These are phyloP conservation scores for Apodospora peruviana DNA, from an alignment of 495 filamentous ascomycete species.

Conservation along the genomic window DNA sequence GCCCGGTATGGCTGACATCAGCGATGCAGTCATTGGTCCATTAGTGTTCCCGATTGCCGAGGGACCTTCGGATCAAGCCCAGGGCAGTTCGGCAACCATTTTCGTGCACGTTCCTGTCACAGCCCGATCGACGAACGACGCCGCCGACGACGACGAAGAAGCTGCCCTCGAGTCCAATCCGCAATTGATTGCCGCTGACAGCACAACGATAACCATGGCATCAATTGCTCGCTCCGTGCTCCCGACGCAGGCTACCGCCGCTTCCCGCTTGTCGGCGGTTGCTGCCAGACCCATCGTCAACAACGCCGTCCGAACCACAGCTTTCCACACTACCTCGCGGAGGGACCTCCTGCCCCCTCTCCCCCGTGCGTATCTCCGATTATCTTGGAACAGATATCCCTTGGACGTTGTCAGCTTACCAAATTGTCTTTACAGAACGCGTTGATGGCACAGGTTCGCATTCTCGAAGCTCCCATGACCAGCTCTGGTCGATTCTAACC, in stretches of 20 bases:
- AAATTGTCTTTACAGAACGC: slow-evolving; percentile 48
- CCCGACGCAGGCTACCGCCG: slow-evolving; percentile 43
- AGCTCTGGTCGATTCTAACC: slow-evolving; percentile 16
- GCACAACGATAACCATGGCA: slow-evolving; percentile 36
- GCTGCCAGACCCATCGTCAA: slow-evolving; percentile 25
- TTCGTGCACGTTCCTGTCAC: slow-evolving; percentile 5
- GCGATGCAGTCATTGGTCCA: slow-evolving; percentile 18
- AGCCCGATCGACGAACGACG: slow-evolving; percentile 2
- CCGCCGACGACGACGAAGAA: slow-evolving; percentile 1
- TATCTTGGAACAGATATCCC: too few species aligned
- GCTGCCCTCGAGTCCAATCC: neutral
- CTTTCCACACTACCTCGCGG: slow-evolving; percentile 68
- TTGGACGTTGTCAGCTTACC: slow-evolving; percentile 3
- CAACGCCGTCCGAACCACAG: slow-evolving; percentile 42
- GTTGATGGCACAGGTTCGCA: slow-evolving; percentile 72
- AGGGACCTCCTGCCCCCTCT: slow-evolving; percentile 56
- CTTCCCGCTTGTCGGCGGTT: slow-evolving; percentile 20
- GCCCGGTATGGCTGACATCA: slow-evolving; percentile 22
- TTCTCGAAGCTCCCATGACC: neutral
- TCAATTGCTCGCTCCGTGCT: slow-evolving; percentile 50
- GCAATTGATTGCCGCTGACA: slow-evolving; percentile 20
- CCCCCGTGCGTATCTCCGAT: slow-evolving; percentile 19
- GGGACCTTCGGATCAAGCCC: slow-evolving; percentile 14
- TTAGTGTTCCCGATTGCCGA: slow-evolving; percentile 24
- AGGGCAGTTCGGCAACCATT: slow-evolving; percentile 15